phyloP scores from a whole-genome alignment of 2,329 filamentous ascomycete species.

The Colletotrichum tropicale region DNA sequence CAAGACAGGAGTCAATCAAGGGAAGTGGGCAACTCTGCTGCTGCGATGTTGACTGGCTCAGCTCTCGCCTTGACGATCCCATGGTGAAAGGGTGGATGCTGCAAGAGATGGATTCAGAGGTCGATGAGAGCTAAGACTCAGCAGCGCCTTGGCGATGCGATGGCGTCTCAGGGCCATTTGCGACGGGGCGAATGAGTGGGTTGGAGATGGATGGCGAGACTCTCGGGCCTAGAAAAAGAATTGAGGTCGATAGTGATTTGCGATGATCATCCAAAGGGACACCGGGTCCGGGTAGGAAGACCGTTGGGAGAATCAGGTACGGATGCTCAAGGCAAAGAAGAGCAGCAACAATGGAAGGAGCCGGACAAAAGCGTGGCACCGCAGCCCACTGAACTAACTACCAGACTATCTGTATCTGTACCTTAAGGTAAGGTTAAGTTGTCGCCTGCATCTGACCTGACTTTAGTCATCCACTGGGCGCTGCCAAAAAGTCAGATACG shows the following conservation, averaged over 20 bases:
- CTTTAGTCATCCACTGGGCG: not conserved
- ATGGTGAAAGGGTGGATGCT: not conserved
- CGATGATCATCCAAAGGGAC: not conserved
- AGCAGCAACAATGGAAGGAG: not conserved
- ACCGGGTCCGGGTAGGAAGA: not conserved
- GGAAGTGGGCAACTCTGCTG: not conserved
- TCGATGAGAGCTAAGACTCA: conserved; percentile 12
- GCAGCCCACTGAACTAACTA: not conserved
- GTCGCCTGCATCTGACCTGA: not conserved
- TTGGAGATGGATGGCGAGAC: not conserved
- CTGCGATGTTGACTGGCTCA: not conserved
- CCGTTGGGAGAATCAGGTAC: not conserved
- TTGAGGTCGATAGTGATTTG: not conserved
- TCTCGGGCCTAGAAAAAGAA: not conserved
- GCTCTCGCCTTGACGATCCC: not conserved
- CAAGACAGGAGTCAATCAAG: not conserved
- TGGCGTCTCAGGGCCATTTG: not conserved
- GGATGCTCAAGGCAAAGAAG: not conserved
- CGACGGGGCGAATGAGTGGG: not conserved
- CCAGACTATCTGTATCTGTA: not conserved
- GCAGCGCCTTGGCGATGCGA: conserved; percentile 17
- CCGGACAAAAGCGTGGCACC: not conserved
- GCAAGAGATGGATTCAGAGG: not conserved
- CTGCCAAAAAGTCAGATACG: not conserved
- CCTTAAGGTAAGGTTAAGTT: not conserved